Base-by-base conservation (phyloP, 345 rosid species). In the Euphorbia tirucalli region DNA sequence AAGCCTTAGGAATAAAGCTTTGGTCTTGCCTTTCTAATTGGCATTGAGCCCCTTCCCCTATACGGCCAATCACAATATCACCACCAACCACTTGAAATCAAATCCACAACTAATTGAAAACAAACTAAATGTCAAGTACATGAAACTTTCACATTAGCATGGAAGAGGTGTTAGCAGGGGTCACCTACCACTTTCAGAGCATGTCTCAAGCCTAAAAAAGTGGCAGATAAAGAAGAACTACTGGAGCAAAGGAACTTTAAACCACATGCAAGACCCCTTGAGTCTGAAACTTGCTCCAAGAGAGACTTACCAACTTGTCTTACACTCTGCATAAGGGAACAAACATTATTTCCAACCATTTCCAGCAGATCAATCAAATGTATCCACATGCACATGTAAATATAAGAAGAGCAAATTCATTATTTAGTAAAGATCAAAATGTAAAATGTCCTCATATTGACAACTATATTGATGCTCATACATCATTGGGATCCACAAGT, bases 401-500 rank as follows among this genome's bases (percentile, higher is more conserved):
- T 21, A 11, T 49, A 14, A 30, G 49, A 39, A 62, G 50, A 22
- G 61, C 21, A 16, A 64, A 11, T 9, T 27, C 68, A 41, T 73
- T 66, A 70, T 59, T 61, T 62, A 56, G 65, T 35, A 57, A n/a
- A 56, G 37, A 60, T 35, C 32, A 59, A 30, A 69, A 48, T 21
- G 41, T 24, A 48, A 48, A 56, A 50, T 65, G 72, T 9, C 19
- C 52, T 14, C 13, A 37, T 37, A 5, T 41, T 35, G 27, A 25
- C 39, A 56, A 27, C 46, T 22, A 66, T 16, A 5, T 52, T 41
- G 22, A 46, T 14, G 71, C 25, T 77, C 91, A 41, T 80, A 95
- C 99, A 74, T 95, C 99, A 85, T 89, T 90, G 67, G 97, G 89
- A 83, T 95, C 99, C 44, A 93, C 74, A 81, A 95, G 93, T 63